Evolutionary conservation across 805 yeast species (phyloP), one percentile per base, ranked within the genome.

Genomic region (Saccharomyces mikatae): DNA sequence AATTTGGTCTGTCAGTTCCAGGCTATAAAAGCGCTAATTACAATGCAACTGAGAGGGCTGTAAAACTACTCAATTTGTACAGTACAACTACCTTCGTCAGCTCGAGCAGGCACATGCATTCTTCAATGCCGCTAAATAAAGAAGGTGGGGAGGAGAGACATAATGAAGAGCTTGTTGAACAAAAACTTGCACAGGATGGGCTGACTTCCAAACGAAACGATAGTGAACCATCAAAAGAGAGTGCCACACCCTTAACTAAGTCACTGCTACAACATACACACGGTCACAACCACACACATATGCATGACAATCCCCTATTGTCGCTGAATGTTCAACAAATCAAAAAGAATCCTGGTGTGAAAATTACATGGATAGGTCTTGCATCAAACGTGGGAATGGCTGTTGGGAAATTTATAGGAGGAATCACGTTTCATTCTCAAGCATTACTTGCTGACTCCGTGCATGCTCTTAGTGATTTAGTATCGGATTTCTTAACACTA

Each of bases 361-460:
- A 94, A 61, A 90, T 92, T 61, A 92, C 99, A 0, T 87, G 96
- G 88, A 76, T 92, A 51, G 99, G 99, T 0, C 76, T 92, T 46
- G 71, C 83, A 29, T 89, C 88, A 47, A 94, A 94, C 67, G 81
- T 89, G 11, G 83, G 87, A 13, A 84, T 94, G 85, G 97, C 96
- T 0, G 74, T 80, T 1, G 84, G 91, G 31, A 94, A 94, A 69
- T 91, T 90, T 28, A 70, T 83, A 24, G 98, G 98, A 30, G 99
- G 99, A 6, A 76, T 89, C 17, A 83, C 83, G 41, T 94, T 94
- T 79, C 96, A 94, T 69, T 94, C 99, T 0, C 97, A 91, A 68
- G 91, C 97, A 2, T 78, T 94, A 54, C 68, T 91, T 50, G 99
- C 99, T 0, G 99, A 94, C 71, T 91, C 97, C 0, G 84, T 90